Percentiles rank a stretch among this genome's conserved stretches.
phyloP scores from a whole-genome alignment of 805 yeast genomes.

The Sugiyamaella marilandica region DNA sequence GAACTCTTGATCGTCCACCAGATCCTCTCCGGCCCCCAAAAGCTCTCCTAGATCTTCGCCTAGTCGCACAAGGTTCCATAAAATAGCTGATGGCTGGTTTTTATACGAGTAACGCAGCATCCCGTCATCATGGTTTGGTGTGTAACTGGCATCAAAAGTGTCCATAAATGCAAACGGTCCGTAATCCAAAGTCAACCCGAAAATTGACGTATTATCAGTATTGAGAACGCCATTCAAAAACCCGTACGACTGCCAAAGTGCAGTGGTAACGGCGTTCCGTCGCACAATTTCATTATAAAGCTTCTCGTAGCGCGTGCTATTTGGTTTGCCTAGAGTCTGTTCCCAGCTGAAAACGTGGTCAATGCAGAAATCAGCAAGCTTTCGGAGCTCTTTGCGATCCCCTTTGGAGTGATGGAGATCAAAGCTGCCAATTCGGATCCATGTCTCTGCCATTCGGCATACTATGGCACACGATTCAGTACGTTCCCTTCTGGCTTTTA shows the following conservation, averaged over 20 bases:
- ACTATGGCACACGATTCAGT: constrained; percentile 79
- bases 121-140: constrained; percentile 88
- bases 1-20: constrained; percentile 41
- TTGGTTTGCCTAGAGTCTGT: not conserved
- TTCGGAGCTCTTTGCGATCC: constrained; percentile 56
- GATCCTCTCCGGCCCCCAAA: constrained; percentile 62
- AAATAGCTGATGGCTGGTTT: constrained; percentile 80
- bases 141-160: constrained; percentile 69
- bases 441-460: constrained; percentile 73
- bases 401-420: constrained; percentile 74
- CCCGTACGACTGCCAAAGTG: constrained; percentile 87
- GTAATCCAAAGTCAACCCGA: constrained; percentile 85
- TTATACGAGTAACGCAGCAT: constrained; percentile 65
- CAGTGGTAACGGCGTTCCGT: constrained; percentile 74
- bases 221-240: constrained; percentile 91
- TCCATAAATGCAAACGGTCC: constrained; percentile 95
- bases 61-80: constrained; percentile 87
- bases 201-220: constrained; percentile 88
- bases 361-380: constrained; percentile 68
- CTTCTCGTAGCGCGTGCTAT: constrained; percentile 54
- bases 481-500: constrained; percentile 64
- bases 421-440: constrained; percentile 87
- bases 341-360: constrained; percentile 46
- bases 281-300: constrained; percentile 65
- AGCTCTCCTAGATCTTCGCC: constrained; percentile 82